Evolutionary conservation across 2,329 filamentous ascomycete genomes (phyloP).

Genomic region (Trichoderma citrinoviride): DNA sequence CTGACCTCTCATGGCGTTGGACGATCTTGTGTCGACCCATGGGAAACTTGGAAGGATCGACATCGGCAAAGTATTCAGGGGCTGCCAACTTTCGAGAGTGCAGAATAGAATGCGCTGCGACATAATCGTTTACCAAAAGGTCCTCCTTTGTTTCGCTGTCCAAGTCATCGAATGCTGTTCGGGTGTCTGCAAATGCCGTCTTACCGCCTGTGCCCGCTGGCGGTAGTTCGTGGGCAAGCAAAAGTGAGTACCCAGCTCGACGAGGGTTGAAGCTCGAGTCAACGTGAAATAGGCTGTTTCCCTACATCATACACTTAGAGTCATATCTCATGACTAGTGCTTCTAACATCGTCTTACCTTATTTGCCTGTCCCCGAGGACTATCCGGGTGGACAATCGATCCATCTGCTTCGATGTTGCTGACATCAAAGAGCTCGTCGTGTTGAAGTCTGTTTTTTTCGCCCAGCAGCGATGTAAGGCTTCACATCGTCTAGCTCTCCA

Average conservation of each 20-base stretch:
- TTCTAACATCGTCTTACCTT: not conserved
- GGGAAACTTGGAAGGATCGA: conserved; percentile 40
- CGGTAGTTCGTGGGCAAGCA: conserved; percentile 50
- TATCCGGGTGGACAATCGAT: conserved; percentile 29
- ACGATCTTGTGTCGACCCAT: conserved; percentile 48
- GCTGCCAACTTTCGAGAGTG: conserved; percentile 53
- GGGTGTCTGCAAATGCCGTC: conserved; percentile 53
- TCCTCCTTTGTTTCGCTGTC: conserved; percentile 35
- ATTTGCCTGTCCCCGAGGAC: conserved; percentile 1
- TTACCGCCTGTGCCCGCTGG: conserved; percentile 47
- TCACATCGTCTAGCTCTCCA: conserved; percentile 50
- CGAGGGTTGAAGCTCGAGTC: conserved; percentile 56
- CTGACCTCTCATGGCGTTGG: conserved; percentile 51
- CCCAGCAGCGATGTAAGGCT: conserved; percentile 39
- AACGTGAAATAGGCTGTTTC: conserved; percentile 53
- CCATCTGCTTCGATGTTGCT: conserved; percentile 53
- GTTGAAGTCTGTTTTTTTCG: conserved; percentile 48
- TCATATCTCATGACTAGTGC: not conserved
- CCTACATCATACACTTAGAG: conserved; percentile 26
- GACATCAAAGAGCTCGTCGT: conserved; percentile 56
- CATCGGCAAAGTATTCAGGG: conserved; percentile 46
- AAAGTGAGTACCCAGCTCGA: conserved; percentile 50
- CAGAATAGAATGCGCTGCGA: conserved; percentile 50
- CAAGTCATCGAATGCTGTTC: conserved; percentile 50
- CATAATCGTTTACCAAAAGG: conserved; percentile 40